These are phyloP conservation scores for Apiospora sp. DNA, from an alignment of 2,329 filamentous ascomycete genomes.

Conservation along the genomic window DNA sequence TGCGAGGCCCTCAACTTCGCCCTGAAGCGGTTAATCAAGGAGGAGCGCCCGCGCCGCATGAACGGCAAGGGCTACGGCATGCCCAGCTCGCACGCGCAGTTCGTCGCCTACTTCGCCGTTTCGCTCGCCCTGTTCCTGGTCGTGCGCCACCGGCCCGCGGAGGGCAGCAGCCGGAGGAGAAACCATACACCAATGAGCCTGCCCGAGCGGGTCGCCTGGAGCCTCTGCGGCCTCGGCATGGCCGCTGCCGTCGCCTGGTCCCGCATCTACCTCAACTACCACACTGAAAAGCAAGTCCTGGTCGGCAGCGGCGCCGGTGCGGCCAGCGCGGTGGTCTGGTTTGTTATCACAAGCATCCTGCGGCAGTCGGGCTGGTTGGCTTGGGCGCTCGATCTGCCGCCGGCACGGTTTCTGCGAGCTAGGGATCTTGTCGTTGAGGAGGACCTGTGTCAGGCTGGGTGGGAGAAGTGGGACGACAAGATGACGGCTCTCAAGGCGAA, in stretches of 20 bases:
- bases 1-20: slow-evolving; percentile 92
- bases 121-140: slow-evolving; percentile 87
- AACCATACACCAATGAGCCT: slow-evolving; percentile 65
- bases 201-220: slow-evolving; percentile 64
- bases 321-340: slow-evolving; percentile 80
- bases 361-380: slow-evolving; percentile 74
- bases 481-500: slow-evolving; percentile 44
- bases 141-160: slow-evolving; percentile 74
- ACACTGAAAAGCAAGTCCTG: slow-evolving; percentile 87
- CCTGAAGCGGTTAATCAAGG: slow-evolving; percentile 89
- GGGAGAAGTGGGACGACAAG: slow-evolving; percentile 85
- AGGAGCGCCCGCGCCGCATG: slow-evolving; percentile 84
- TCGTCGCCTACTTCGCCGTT: slow-evolving; percentile 89
- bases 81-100: slow-evolving; percentile 94
- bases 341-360: slow-evolving; percentile 71
- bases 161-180: slow-evolving; percentile 37
- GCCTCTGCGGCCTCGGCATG: slow-evolving; percentile 63
- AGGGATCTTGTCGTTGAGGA: slow-evolving; percentile 88
- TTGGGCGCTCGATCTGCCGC: slow-evolving; percentile 73
- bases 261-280: slow-evolving; percentile 90
- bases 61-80: slow-evolving; percentile 97
- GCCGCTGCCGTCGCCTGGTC: slow-evolving; percentile 80
- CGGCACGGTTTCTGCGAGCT: slow-evolving; percentile 73
- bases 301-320: slow-evolving; percentile 78
- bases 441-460: slow-evolving; percentile 89